phyloP scores from a whole-genome alignment of 2,329 filamentous ascomycete genomes.

The Fusarium gaditjirri region DNA sequence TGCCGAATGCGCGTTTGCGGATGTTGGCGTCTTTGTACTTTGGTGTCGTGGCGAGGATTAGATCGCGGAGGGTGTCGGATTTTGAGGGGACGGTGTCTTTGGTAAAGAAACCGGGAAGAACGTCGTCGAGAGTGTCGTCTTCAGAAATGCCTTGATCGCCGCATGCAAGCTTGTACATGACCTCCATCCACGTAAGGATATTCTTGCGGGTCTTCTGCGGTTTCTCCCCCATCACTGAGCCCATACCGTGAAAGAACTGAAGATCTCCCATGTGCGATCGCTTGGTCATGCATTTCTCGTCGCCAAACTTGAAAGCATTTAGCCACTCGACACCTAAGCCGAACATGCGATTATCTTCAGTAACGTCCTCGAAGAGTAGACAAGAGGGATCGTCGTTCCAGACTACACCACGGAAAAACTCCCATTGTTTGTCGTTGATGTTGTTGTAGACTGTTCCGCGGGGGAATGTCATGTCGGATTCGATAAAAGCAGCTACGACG shows the following conservation, averaged over 20 bases:
- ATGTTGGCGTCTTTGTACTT: slow-evolving; percentile 18
- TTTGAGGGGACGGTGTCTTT: slow-evolving; percentile 1
- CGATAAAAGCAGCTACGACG: slow-evolving; percentile 24
- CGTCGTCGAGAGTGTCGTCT: neutral
- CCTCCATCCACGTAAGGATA: slow-evolving; percentile 22
- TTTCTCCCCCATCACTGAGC: slow-evolving; percentile 9
- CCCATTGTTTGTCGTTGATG: slow-evolving; percentile 30
- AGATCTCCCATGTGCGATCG: slow-evolving; percentile 32
- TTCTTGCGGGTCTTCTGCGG: slow-evolving; percentile 10
- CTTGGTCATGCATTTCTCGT: slow-evolving; percentile 27
- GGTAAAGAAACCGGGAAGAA: neutral
- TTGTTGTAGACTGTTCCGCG: slow-evolving; percentile 33
- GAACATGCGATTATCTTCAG: slow-evolving; percentile 20
- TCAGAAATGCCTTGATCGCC: slow-evolving; percentile 6
- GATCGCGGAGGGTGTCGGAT: slow-evolving; percentile 8
- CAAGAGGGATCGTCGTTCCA: slow-evolving; percentile 36
- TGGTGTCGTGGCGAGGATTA: slow-evolving; percentile 24
- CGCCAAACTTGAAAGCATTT: slow-evolving; percentile 21
- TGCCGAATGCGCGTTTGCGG: slow-evolving; percentile 15
- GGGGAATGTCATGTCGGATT: slow-evolving; percentile 22
- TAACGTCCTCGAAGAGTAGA: slow-evolving; percentile 13
- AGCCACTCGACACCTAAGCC: slow-evolving; percentile 18
- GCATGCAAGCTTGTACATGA: slow-evolving; percentile 34
- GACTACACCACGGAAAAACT: slow-evolving; percentile 25
- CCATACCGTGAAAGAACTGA: slow-evolving; percentile 33